Percentiles rank a stretch among this genome's conserved stretches.
These are phyloP conservation scores for Rosa hybrid DNA, from an alignment of 331 rosid genomes.

Conservation along the genomic window DNA sequence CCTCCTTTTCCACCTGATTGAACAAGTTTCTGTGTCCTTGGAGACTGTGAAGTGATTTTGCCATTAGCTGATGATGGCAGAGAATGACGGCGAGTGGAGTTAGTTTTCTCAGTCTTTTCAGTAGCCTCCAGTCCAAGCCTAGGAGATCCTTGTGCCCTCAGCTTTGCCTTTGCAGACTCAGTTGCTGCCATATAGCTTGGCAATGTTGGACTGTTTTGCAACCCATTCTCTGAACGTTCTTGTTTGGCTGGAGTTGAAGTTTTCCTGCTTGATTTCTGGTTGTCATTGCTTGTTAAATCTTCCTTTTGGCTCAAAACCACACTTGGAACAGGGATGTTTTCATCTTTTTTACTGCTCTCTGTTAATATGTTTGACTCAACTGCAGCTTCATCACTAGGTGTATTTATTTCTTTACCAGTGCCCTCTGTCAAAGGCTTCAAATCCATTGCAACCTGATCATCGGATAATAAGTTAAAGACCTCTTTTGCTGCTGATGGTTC, in stretches of 20 bases:
- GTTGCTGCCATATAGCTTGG: slow-evolving; percentile 99
- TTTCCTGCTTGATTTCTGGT: slow-evolving; percentile 65
- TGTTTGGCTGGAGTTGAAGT: slow-evolving; percentile 60
- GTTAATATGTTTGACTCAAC: slow-evolving; percentile 46
- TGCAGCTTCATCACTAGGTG: slow-evolving; percentile 42
- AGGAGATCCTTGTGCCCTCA: slow-evolving; percentile 95
- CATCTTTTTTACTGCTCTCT: slow-evolving; percentile 48
- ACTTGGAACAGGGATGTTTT: slow-evolving; percentile 41
- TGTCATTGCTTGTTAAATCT: slow-evolving; percentile 56
- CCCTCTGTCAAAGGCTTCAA: slow-evolving; percentile 52
- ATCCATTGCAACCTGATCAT: slow-evolving; percentile 45
- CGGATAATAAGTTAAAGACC: slow-evolving; percentile 32
- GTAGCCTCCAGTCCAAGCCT: slow-evolving; percentile 61
- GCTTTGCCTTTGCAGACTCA: slow-evolving; percentile 97
- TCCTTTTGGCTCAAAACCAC: slow-evolving; percentile 65
- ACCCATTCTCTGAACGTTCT: slow-evolving; percentile 69
- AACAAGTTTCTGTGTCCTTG: slow-evolving; percentile 72
- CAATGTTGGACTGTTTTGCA: slow-evolving; percentile 61
- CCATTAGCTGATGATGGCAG: slow-evolving; percentile 68
- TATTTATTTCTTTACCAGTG: slow-evolving; percentile 45
- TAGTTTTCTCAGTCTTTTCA: slow-evolving; percentile 62
- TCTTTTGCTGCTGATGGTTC: slow-evolving; percentile 46
- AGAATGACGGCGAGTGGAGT: slow-evolving; percentile 72
- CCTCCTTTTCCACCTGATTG: slow-evolving; percentile 76
- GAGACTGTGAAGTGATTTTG: slow-evolving; percentile 88